Base-by-base conservation (phyloP, 345 rosid species). In the Eucalyptus tenuipes region DNA sequence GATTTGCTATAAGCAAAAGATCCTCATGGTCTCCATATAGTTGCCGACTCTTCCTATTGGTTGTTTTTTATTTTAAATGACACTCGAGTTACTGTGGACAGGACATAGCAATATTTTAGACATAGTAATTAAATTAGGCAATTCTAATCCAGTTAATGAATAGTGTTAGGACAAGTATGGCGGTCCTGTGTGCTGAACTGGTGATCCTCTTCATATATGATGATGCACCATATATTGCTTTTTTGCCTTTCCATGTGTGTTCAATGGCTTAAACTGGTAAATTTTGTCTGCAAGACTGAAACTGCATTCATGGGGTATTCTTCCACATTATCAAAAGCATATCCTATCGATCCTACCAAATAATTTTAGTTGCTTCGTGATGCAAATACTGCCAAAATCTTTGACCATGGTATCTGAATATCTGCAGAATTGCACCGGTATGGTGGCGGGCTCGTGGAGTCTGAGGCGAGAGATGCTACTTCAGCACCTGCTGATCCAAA, bases 381-480 rank as follows among this genome's bases (percentile, higher is more conserved):
- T 75, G 82, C 82, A 75, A 75, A 37, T 37, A 16, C 47, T 20
- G 14, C 27, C 13, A 18, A 75, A 71, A 75, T 37, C 15, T 75
- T 75, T 75, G 82, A 75, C 47, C 2, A 20, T 20, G 27, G 47
- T 75, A 18, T 37, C 27, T 71, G 82, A 37, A 71, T 37, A 37
- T 15, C 25, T 37, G 82, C 97, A 98, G 99, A 98, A 92, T 93
- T 98, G 75, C 98, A 97, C 90, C 92, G 96, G 44, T 97, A 94
- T 90, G 99, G 99, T 5, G 99, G 98, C 11, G 98, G 97, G 53
- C 96, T 93, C 16, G 92, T 93, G 86, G 99, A 97, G 86, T 85
- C 87, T 3, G 98, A 98, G 79, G 92, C 88, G 13, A 94, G 91
- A 89, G 98, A 97, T 81, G 87, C 95, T 87, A 91, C 94, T 87